Evolutionary conservation across 495 filamentous ascomycete species (phyloP), one percentile per base, ranked within the genome.

Genomic region (Tirmania nivea): DNA sequence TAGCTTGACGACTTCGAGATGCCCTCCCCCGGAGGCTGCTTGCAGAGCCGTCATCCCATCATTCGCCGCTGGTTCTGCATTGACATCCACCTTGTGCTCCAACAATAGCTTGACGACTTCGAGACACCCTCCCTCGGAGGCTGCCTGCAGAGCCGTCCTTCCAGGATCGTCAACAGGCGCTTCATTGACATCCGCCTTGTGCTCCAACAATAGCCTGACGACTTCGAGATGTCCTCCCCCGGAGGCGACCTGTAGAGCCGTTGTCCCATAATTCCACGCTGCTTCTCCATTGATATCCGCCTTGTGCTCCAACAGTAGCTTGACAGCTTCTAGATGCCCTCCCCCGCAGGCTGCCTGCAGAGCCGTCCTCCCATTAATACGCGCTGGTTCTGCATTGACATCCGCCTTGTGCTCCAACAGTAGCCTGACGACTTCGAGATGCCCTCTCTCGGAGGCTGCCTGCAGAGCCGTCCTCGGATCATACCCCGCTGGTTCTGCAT

Each of bases 251-350:
- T 51, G 34, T 34, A 51, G 14, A 50, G 53, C 53, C 12, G 35
- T 45, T 34, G 16, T 31, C 34, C 52, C 52, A 10, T 47, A n/a
- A n/a, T n/a, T n/a, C n/a, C n/a, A n/a, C n/a, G n/a, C n/a, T n/a
- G 6, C 35, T 8, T 5, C 37, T 17, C 17, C 52, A 34, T 53
- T 53, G 19, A 31, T 36, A 31, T 35, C 16, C 9, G 52, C 53
- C 6, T 19, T 19, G 10, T 37, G 50, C n/a, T 54, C 50, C 2
- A 63, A 37, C 8, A 65, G 51, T 35, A 47, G n/a, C 34, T 62
- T 16, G 10, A 60, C 55, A n/a, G 60, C 37, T 10, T 37, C 47
- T 11, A 62, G 19, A 53, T 62, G 51, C 0, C 63, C 63, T 16
- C 49, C 49, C 35, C 19, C 52, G 12, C 59, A 42, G 25, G 55